phyloP scores from a whole-genome alignment of 495 filamentous ascomycete genomes.

The Cryomyces minteri region DNA sequence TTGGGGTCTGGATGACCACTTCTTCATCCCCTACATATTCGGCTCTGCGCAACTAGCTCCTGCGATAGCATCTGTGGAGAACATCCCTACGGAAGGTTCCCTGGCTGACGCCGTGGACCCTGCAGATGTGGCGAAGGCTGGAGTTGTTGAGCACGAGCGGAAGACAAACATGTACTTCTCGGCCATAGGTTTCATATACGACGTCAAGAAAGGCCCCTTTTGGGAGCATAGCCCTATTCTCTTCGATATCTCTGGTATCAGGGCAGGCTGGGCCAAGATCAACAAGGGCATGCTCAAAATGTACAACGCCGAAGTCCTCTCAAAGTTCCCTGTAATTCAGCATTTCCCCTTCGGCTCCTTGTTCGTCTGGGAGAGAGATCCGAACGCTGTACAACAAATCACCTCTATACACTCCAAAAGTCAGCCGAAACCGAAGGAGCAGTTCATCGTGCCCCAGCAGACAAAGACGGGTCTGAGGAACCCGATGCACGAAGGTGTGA shows the following conservation, averaged over 20 bases:
- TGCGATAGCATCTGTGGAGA: slow-evolving; percentile 42
- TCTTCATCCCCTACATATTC: slow-evolving; percentile 91
- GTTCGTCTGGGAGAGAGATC: slow-evolving; percentile 66
- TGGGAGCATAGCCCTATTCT: slow-evolving; percentile 97
- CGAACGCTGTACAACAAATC: slow-evolving; percentile 30
- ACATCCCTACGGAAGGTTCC: slow-evolving; percentile 58
- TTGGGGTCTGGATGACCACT: slow-evolving; percentile 96
- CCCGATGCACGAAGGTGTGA: slow-evolving; percentile 16
- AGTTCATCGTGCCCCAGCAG: slow-evolving; percentile 3
- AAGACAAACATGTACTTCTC: slow-evolving; percentile 81
- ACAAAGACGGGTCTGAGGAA: slow-evolving; percentile 6
- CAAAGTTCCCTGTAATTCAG: slow-evolving; percentile 54
- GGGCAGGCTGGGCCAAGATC: slow-evolving; percentile 90
- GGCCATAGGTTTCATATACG: slow-evolving; percentile 97
- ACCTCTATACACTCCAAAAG: slow-evolving; percentile 37
- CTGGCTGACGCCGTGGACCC: slow-evolving; percentile 51
- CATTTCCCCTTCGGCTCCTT: slow-evolving; percentile 61
- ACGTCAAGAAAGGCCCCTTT: slow-evolving; percentile 93
- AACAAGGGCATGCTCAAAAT: slow-evolving; percentile 81
- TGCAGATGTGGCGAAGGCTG: slow-evolving; percentile 42
- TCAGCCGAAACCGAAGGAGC: slow-evolving; percentile 24
- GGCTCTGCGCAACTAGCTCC: slow-evolving; percentile 77
- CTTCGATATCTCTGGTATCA: slow-evolving; percentile 84
- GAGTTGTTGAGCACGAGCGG: slow-evolving; percentile 48
- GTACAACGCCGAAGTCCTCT: slow-evolving; percentile 51